Base-by-base conservation (phyloP, 2,329 filamentous ascomycete species). In the Orbilia brochopaga region DNA sequence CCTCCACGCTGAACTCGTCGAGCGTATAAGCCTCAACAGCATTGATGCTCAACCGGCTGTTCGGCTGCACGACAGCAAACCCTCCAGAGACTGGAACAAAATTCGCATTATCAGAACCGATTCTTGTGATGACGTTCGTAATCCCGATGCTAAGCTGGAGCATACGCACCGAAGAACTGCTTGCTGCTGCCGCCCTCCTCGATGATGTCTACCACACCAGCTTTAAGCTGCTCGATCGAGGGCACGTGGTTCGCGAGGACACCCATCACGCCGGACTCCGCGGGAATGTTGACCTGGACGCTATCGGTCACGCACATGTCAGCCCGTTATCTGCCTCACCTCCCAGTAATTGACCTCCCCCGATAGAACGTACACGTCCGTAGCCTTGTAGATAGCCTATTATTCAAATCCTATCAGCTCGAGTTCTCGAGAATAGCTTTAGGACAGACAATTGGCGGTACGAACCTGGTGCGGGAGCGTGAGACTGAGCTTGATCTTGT, bases 231-330 rank as follows among this genome's bases (percentile, higher is more conserved):
- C 86, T 99, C 94, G 80, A 99, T 97, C 74, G 92, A 92, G 76
- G 94, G 92, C 79, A 99, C 94, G 87, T 99, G 94, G 86, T 94
- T 95, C 81, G 94, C 94, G 80, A 99, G 90, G 78, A 99, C 89
- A 90, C 94, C 94, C 94, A 99, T 99, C 79, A 97, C 94, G 81
- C 94, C 94, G 74, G 92, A 95, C 82, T 96, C 94, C 79, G 94
- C 94, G 81, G 94, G 90, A 79, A 99, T 89, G 87, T 99, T 99
- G 85, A 99, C 94, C 85, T 99, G 94, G 79, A 97, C 88, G 80
- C 83, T 85, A 37, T 32, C 23, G 8, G 53, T 21, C 51, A 76
- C 88, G 37, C 19, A 52, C 52, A 46, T 3, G 58, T 48, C 19
- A 35, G 32, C 52, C 46, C 60, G 35, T 56, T 53, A 2, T 27